Evolutionary conservation across 805 yeast species (phyloP).

Genomic region (Suhomyces kilbournensis): DNA sequence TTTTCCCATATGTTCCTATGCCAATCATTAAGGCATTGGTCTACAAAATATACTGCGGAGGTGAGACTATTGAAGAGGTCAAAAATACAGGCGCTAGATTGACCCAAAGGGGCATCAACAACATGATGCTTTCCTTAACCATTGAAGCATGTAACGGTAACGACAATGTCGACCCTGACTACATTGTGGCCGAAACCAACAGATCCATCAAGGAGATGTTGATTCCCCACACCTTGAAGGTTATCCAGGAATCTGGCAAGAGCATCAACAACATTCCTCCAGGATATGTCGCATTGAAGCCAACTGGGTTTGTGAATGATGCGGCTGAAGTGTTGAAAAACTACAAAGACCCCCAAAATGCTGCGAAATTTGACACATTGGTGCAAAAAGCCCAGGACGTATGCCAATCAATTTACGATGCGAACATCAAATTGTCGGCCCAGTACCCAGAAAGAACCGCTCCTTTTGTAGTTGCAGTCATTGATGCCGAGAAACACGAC

Average conservation of each 20-base stretch:
- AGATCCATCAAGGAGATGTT: conserved; percentile 65
- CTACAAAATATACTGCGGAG: conserved; percentile 87
- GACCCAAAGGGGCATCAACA: conserved; percentile 72
- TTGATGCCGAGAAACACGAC: conserved; percentile 90
- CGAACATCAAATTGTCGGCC: conserved; percentile 48
- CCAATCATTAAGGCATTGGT: conserved; percentile 67
- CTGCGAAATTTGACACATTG: conserved; percentile 50
- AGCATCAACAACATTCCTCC: conserved; percentile 73
- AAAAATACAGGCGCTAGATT: conserved; percentile 65
- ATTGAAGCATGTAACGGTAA: conserved; percentile 90
- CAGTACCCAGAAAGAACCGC: conserved; percentile 62
- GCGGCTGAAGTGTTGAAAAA: conserved; percentile 72
- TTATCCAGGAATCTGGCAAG: conserved; percentile 44
- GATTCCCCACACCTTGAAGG: conserved; percentile 65
- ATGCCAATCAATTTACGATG: conserved; percentile 52
- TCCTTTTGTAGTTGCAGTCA: conserved; percentile 72
- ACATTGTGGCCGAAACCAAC: conserved; percentile 61
- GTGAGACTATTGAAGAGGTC: conserved; percentile 72
- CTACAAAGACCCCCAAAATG: conserved; percentile 48
- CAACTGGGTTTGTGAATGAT: conserved; percentile 79
- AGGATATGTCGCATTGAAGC: conserved; percentile 90
- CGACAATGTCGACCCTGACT: conserved; percentile 54
- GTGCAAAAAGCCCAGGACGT: conserved; percentile 64
- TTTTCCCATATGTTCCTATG: conserved; percentile 75
- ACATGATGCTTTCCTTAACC: conserved; percentile 93